Conservation (phyloP, 2,329 filamentous ascomycete species). For the Penicillium crustosum region DNA sequence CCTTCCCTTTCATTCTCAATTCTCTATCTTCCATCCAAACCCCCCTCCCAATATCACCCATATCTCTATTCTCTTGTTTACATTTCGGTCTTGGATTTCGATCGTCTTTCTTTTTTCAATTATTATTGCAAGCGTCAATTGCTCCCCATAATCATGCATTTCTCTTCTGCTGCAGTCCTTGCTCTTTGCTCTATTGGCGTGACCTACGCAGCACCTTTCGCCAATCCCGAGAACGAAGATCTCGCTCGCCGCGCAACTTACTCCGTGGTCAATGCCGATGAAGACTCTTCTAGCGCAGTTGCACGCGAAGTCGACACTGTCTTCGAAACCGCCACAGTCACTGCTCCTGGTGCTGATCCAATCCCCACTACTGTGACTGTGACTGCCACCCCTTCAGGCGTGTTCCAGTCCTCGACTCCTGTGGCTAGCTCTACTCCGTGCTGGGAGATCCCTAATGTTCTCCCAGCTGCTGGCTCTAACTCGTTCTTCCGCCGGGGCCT, state of each 20-base stretch:
- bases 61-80: background rate
- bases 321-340: constrained; percentile 22
- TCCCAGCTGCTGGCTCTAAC: background rate
- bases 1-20: background rate
- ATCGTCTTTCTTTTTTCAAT: constrained; percentile 4
- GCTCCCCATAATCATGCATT: constrained; percentile 29
- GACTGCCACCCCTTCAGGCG: constrained; percentile 21
- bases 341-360: constrained; percentile 12
- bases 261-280: constrained; percentile 36
- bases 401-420: constrained; percentile 6
- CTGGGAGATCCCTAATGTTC: constrained; percentile 1
- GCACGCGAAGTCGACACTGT: constrained; percentile 22
- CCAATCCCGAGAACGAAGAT: constrained; percentile 23
- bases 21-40: background rate
- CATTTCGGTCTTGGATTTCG: constrained; percentile 3
- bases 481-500: constrained; percentile 23
- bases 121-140: constrained; percentile 1
- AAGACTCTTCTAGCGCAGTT: constrained; percentile 17
- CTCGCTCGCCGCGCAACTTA: constrained; percentile 30
- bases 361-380: constrained; percentile 17
- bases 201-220: constrained; percentile 31
- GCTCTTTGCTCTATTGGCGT: constrained; percentile 30
- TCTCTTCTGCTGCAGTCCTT: constrained; percentile 28
- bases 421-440: constrained; percentile 15
- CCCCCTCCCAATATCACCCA: background rate